Evolutionary conservation across 2,329 filamentous ascomycete genomes (phyloP), one percentile per base, ranked within the genome.

Genomic region (Colletotrichum echinochloae): DNA sequence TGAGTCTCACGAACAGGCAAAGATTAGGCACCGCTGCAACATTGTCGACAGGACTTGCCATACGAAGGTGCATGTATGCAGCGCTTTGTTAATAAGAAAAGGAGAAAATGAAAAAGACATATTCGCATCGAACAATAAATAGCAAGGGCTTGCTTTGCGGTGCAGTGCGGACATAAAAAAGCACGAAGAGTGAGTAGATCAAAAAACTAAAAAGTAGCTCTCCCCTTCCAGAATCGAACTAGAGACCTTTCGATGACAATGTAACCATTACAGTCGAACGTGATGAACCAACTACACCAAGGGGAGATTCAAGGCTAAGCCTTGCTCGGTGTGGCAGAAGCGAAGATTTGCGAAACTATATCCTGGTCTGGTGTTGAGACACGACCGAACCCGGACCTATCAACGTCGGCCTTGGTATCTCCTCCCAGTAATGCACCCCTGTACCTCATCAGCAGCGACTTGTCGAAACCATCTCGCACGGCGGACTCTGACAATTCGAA

Each of bases 231-330:
- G 51, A 62, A 67, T 67, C 62, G 64, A 59, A 62, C 63, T 66
- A 67, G 64, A 56, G 51, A 66, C 67, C 66, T 69, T 69, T 69
- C 66, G 66, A 69, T 69, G 35, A 69, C 49, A n/a, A 39, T 65
- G 62, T 12, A 28, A 60, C 66, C 66, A 69, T 69, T 69, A 69
- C 66, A 69, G 66, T 69, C 66, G 66, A 69, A 69, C 66, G 66
- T 69, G 66, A 69, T 69, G n/a, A 69, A 69, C 66, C 66, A 69
- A 69, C 66, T 69, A 69, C 66, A 69, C 66, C 66, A 69, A 69
- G 66, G 66, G 52, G 66, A 67, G 57, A 3, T 23, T 46, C 57
- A 35, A 30, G 46, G 37, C 67, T 62, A 54, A n/a, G 52, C 57
- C 57, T 44, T 41, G 56, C 66, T 70, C 59, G 66, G 66, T 61